Percentiles rank a stretch among this genome's conserved stretches.
phyloP scores from a whole-genome alignment of 805 yeast genomes.

The Starmerella cellae region DNA sequence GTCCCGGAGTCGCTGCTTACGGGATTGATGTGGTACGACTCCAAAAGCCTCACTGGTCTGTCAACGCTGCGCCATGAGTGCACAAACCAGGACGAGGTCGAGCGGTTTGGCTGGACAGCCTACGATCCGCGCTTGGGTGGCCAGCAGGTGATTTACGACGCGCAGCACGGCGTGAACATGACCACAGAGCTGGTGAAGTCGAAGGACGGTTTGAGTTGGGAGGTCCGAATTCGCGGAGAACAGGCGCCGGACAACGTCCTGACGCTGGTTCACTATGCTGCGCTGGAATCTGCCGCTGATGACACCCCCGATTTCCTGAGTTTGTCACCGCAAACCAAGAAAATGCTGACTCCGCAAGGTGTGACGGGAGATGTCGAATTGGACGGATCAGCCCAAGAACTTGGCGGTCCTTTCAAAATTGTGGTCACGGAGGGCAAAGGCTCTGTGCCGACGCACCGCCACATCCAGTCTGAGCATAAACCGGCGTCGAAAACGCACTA shows the following conservation, averaged over 20 bases:
- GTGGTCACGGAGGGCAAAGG: constrained; percentile 41
- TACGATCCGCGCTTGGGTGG: constrained; percentile 89
- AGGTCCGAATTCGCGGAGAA: constrained; percentile 49
- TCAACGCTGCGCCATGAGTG: constrained; percentile 56
- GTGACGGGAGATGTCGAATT: constrained; percentile 31
- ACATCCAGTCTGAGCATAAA: constrained; percentile 32
- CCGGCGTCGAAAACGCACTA: constrained; percentile 42
- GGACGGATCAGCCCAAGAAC: constrained; percentile 44
- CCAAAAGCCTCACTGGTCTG: constrained; percentile 43
- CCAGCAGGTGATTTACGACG: constrained; percentile 56
- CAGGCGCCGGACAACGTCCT: constrained; percentile 38
- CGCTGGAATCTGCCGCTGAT: constrained; percentile 43
- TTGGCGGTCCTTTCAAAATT: constrained; percentile 58
- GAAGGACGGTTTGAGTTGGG: constrained; percentile 66
- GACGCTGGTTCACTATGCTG: constrained; percentile 66
- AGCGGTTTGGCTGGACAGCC: constrained; percentile 68
- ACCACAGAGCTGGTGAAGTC: constrained; percentile 66
- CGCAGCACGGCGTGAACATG: constrained; percentile 46
- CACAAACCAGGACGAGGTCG: constrained; percentile 56
- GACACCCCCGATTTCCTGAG: constrained; percentile 23
- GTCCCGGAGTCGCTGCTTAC: constrained; percentile 59
- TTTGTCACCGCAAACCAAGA: constrained; percentile 18
- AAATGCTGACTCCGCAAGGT: constrained; percentile 21
- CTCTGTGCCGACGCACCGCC: constrained; percentile 35
- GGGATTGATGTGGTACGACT: constrained; percentile 82